Evolutionary conservation across 2,329 filamentous ascomycete genomes (phyloP), one percentile per base, ranked within the genome.

Genomic region (Corinectria fuckeliana): DNA sequence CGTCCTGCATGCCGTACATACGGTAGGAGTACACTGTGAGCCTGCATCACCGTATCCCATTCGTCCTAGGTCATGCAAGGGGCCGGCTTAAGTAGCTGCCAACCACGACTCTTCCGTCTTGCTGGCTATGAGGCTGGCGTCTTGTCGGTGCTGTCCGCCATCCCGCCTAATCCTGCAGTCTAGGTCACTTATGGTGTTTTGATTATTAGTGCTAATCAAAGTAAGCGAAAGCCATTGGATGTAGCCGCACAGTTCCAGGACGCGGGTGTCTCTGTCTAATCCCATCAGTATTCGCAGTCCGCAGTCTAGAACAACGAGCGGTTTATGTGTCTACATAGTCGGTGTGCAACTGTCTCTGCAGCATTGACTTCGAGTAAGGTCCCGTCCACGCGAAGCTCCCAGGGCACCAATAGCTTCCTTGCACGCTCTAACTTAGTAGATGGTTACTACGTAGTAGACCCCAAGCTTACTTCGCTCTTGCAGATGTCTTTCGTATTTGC

Each of bases 1-100:
- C 45, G 18, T 49, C 47, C 47, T 56, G 28, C 44, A 56, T 52
- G 58, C 56, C 57, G 51, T 61, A 59, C 61, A 62, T 62, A n/a
- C n/a, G n/a, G n/a, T n/a, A n/a, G n/a, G 58, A 67, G 49, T n/a
- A 14, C n/a, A 14, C 7, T n/a, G 14, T 32, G 13, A n/a, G n/a
- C 51, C 52, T 49, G 63, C 55, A 65, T 65, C 50, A 48, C 58
- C 57, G 48, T 50, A 45, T 62, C 60, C 52, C 55, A 67, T 64
- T 61, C 47, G 61, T 47, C 52, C 51, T 50, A 23, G 56, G 13
- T 48, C 56, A 69, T 69, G 47, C 59, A 55, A 65, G 55, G 51
- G 56, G 65, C 61, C 56, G n/a, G n/a, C n/a, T n/a, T n/a, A n/a
- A n/a, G n/a, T n/a, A 57, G 57, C 36, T 47, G 51, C 42, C 50